Evolutionary conservation across 805 yeast species (phyloP).

Genomic region (Cyberlindnera suaveolens): DNA sequence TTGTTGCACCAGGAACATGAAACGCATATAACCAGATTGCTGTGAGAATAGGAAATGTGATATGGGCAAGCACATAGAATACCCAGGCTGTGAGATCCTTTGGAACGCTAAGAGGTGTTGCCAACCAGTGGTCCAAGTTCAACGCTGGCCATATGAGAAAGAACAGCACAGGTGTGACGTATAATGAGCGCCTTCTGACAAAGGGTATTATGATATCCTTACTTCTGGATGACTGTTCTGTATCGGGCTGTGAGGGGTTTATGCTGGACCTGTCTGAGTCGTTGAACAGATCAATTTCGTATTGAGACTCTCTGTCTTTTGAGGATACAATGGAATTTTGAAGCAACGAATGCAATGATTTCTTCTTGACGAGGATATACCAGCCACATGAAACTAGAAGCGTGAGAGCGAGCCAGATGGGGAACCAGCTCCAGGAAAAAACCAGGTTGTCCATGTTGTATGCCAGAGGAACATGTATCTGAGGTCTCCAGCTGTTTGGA

Average conservation of each 20-base stretch:
- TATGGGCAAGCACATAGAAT: slow-evolving; percentile 56
- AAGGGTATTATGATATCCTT: not conserved
- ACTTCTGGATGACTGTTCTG: not conserved
- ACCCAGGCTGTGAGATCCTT: slow-evolving; percentile 57
- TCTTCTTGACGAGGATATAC: not conserved
- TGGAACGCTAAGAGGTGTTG: slow-evolving; percentile 34
- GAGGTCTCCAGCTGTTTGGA: slow-evolving; percentile 49
- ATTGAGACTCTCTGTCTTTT: too few species aligned
- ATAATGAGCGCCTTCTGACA: not conserved
- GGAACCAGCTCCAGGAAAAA: slow-evolving; percentile 24
- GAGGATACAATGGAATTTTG: too few species aligned
- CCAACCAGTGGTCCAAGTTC: slow-evolving; percentile 38
- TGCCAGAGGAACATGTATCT: slow-evolving; percentile 42
- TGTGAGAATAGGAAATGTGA: slow-evolving; percentile 54
- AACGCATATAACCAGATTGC: slow-evolving; percentile 59
- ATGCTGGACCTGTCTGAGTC: too few species aligned
- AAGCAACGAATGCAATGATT: not conserved
- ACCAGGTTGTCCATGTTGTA: slow-evolving; percentile 36
- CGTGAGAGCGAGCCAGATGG: slow-evolving; percentile 14
- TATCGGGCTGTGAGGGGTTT: too few species aligned
- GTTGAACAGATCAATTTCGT: too few species aligned
- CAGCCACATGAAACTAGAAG: slow-evolving; percentile 1
- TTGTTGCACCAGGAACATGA: slow-evolving; percentile 59
- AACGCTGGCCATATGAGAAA: slow-evolving; percentile 42
- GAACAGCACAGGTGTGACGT: slow-evolving; percentile 30